Percentiles rank a stretch among this genome's conserved stretches.
These are phyloP conservation scores for Wickerhamiella brachini DNA, from an alignment of 805 yeast species.

Conservation along the genomic window DNA sequence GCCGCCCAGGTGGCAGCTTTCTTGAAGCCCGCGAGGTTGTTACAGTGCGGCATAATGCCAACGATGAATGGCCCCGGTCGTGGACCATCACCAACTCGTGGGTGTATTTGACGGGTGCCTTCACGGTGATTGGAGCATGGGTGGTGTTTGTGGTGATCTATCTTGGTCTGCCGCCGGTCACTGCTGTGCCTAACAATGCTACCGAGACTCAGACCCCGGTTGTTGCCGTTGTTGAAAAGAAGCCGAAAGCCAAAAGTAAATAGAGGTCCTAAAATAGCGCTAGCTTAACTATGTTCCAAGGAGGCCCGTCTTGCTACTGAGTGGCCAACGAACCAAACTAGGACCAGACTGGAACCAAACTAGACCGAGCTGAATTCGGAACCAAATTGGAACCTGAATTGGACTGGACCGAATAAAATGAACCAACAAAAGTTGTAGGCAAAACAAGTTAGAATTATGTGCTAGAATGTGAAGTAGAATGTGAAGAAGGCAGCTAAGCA, in stretches of 20 bases:
- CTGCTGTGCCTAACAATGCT: background rate
- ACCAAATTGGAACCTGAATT: no score
- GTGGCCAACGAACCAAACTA: no score
- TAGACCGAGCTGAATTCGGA: no score
- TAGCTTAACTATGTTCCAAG: no score
- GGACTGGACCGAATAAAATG: no score
- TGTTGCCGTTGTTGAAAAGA: background rate
- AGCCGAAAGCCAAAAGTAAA: background rate
- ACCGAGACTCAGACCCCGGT: background rate
- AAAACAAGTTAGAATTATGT: no score
- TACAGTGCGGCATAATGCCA: conserved; percentile 85
- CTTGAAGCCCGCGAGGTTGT: conserved; percentile 53
- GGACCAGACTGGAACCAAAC: no score
- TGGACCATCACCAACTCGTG: conserved; percentile 90
- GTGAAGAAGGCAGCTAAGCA: no score
- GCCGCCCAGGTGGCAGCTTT: conserved; percentile 61
- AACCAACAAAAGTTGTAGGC: no score
- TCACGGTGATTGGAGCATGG: conserved; percentile 63
- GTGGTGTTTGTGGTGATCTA: conserved; percentile 58
- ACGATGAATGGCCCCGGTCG: conserved; percentile 85
- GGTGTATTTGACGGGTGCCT: conserved; percentile 70
- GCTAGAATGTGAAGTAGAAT: no score
- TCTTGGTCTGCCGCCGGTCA: conserved; percentile 21
- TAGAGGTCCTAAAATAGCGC: no score
- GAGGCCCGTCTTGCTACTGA: no score